Evolutionary conservation across 306 rosid genomes (phyloP), one percentile per base, ranked within the genome.

Genomic region (Vicia villosa): DNA sequence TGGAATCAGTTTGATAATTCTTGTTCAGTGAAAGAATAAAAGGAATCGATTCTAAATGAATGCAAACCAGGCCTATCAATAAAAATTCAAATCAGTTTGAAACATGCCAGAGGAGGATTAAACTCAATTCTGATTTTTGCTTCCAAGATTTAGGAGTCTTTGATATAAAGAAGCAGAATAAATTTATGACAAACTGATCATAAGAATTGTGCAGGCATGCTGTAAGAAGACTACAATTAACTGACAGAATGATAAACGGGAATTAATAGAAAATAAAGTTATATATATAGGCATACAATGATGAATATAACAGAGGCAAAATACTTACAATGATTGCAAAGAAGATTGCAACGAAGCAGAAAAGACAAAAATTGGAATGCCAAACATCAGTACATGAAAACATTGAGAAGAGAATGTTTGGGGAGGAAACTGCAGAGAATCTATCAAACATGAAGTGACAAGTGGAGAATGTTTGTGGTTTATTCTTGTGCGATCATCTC

Each of bases 401-500:
- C 38, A 34, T 34, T 34, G 37, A 50, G 51, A 19, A 20, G 65
- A 15, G 45, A 63, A 46, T 37, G 15, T 19, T 24, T 10, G 19
- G 66, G 43, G 16, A 32, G 49, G 43, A 19, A n/a, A 74, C 43
- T 26, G 34, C 36, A 58, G 65, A 38, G 32, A 63, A 63, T 32
- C 69, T 45, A 62, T 37, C 50, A 59, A 19, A 57, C 51, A 80
- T 6, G 69, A 58, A 72, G 42, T 45, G 68, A 43, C n/a, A 59
- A 65, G 59, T 58, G 70, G 96, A 65, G 72, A 66, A 72, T 3
- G 72, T n/a, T n/a, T 16, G 56, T 89, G 92, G 84, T 57, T 87
- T 82, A 83, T 55, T 84, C 97, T 87, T 75, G 83, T 37, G 69
- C 92, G 96, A 74, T 94, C 96, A 79, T 91, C 96, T 82, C 96